phyloP scores from a whole-genome alignment of 306 rosid species.

The Cicer arietinum region DNA sequence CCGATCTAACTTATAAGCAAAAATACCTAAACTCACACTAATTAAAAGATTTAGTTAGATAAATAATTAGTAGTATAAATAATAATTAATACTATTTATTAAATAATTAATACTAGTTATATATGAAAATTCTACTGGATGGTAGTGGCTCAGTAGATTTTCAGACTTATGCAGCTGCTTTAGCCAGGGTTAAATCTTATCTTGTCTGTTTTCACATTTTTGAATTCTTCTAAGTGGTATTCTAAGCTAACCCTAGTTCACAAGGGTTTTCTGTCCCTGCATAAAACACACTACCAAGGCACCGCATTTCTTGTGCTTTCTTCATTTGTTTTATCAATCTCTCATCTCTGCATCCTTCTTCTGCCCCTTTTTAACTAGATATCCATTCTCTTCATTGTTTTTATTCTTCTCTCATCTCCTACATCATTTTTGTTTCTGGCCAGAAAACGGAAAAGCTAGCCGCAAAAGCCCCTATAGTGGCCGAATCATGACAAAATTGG shows the following conservation, averaged over 20 bases:
- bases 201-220: background rate
- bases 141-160: background rate
- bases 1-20: background rate
- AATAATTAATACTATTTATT: background rate
- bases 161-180: background rate
- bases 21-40: background rate
- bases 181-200: background rate
- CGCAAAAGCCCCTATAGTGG: background rate
- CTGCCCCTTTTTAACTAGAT: background rate
- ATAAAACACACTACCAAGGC: background rate
- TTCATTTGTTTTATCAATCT: background rate
- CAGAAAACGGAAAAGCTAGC: background rate
- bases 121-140: background rate
- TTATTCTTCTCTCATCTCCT: background rate
- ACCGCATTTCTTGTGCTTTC: background rate
- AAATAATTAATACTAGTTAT: background rate
- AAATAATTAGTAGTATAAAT: background rate
- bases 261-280: background rate
- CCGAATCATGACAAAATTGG: background rate
- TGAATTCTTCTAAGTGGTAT: background rate
- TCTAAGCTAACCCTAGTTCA: background rate
- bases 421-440: background rate
- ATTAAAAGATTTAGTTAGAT: background rate
- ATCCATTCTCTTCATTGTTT: background rate
- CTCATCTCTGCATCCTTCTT: constrained; percentile 2